Conservation (phyloP, 306 rosid genomes). For the Aeschynomene evenia region DNA sequence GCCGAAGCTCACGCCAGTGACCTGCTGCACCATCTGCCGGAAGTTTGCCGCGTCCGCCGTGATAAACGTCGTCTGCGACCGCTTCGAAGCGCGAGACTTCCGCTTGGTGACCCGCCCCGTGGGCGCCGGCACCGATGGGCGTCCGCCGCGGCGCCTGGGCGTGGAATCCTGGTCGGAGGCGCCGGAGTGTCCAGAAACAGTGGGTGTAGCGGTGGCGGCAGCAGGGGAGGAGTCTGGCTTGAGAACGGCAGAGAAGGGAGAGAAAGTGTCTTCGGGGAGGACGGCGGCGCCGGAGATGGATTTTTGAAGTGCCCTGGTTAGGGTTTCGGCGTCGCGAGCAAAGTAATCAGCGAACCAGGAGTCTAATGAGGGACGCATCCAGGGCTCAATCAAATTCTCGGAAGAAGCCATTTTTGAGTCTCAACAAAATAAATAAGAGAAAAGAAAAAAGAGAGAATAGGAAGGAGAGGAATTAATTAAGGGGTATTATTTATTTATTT, state of each 20-base stretch:
- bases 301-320: conserved; percentile 63
- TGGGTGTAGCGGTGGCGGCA: conserved; percentile 41
- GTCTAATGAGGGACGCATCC: conserved; percentile 44
- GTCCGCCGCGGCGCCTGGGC: conserved; percentile 27
- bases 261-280: neutral
- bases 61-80: conserved; percentile 79
- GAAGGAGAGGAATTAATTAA: no score
- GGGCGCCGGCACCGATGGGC: neutral
- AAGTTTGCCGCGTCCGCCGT: conserved; percentile 88
- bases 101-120: conserved; percentile 57
- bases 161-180: conserved; percentile 63
- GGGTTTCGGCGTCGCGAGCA: conserved; percentile 50
- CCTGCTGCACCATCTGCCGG: conserved; percentile 94
- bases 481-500: no score
- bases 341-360: conserved; percentile 57
- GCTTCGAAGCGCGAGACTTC: conserved; percentile 82
- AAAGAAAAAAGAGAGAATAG: neutral
- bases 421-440: no score
- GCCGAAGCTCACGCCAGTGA: conserved; percentile 66
- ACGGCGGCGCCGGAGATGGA: conserved; percentile 39
- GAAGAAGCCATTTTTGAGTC: conserved; percentile 53
- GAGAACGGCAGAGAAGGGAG: conserved; percentile 22
- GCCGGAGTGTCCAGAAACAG: conserved; percentile 61
- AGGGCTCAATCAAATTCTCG: conserved; percentile 52
- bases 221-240: conserved; percentile 33